These are phyloP conservation scores for grape (Vitis vinifera) DNA, from an alignment of 164 flowering plant species.

Conservation along the genomic window ASM3070453v1 NC_081813.1:9443001-9443500, in stretches of 20 bases:
- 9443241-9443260: no score
- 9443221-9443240: no score
- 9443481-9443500: conserved; percentile 78
- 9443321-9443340: conserved; percentile 40
- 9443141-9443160: background rate
- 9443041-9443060: no score
- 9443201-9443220: no score
- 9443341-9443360: conserved; percentile 47
- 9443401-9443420: conserved; percentile 5
- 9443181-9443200: no score
- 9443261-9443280: no score
- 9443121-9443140: no score
- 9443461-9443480: conserved; percentile 53
- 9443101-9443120: no score
- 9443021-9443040: no score
- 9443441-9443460: conserved; percentile 61
- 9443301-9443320: conserved; percentile 43
- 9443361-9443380: conserved; percentile 43
- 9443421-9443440: conserved; percentile 69
- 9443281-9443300: conserved; percentile 50
- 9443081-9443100: no score
- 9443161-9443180: background rate
- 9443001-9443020: no score
- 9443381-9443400: conserved; percentile 34
- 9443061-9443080: no score